Evolutionary conservation across 257 asterid species (phyloP), one percentile per base, ranked within the genome.

Genomic region (Gentiana dahurica): DNA sequence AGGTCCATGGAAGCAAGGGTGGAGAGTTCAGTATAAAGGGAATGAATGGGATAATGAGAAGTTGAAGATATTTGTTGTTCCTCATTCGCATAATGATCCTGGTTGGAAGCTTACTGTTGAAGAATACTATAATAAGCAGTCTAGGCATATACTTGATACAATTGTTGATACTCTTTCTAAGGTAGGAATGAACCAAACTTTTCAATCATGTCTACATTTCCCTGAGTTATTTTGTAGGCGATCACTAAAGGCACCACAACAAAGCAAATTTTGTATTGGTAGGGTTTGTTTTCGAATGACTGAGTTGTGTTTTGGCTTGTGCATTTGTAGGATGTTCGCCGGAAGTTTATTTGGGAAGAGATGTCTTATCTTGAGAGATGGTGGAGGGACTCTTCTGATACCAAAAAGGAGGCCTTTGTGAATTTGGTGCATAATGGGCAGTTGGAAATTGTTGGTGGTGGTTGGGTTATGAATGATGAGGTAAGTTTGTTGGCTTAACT

Each of bases 401-500:
- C 65, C 65, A 85, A 72, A 65, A 85, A 70, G 61, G 95, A 88
- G 68, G 65, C 88, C 58, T 85, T 92, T 72, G 67, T 60, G 82
- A 81, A 71, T 73, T 78, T 92, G 66, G 95, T 83, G 73, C 81
- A 61, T 77, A 88, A 62, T 69, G 97, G 97, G 32, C 99, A 88
- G 79, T 77, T 92, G 64, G 97, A 92, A 78, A 88, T 92, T 66
- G 99, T 92, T 48, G 94, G 97, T 68, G 99, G 99, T 66, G 99
- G 99, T 63, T 92, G 99, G 97, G 99, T 92, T 83, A 92, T 92
- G 99, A 92, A 92, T 70, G 99, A 92, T 58, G 97, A 92, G 99
- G 99, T 92, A 76, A 73, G 12, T 49, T 63, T 35, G 24, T 44
- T 38, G 52, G 24, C 55, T 34, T 36, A 33, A 2, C 34, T 34